Base-by-base conservation (phyloP, 2,329 filamentous ascomycete species). In the Pezicula carpinea region DNA sequence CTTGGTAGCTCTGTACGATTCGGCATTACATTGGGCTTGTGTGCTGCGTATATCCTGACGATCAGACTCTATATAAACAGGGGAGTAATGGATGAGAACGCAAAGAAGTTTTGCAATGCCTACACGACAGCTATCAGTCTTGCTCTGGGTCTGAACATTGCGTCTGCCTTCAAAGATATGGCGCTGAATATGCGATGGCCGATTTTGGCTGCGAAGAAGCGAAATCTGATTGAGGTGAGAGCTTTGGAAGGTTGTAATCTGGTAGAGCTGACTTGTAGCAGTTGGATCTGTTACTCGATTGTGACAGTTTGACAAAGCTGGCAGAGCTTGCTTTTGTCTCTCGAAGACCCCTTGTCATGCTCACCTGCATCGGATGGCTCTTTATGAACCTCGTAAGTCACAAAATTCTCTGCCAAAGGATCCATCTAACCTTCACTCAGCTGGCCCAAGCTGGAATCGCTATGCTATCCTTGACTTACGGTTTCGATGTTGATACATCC, bases 181-280 rank as follows among this genome's bases (percentile, higher is more conserved):
- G 66, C 70, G 3, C 56, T 63, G 13, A 69, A 72, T 49, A 58
- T 72, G 50, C 62, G 72, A n/a, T 75, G 72, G 70, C 71, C 69
- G 59, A 65, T 74, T 22, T 53, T 75, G 35, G 66, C 64, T 47
- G 57, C 60, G 7, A 57, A 63, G 5, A 60, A 64, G 33, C 63
- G 68, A 49, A 65, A 64, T 29, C 57, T 67, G 34, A 57, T 56
- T 5, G 71, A 75, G 60, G 71, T 71, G 43, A n/a, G 60, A 47
- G 23, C 29, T n/a, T 23, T 11, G 3, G 7, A 21, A 18, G n/a
- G 6, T 46, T 17, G 15, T 29, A 10, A 50, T 51, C 3, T 39
- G 10, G 6, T 18, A 18, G 33, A 13, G 11, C 42, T 11, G 22
- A 17, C 17, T 8, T 5, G 13, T 4, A 18, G 21, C 19, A 62